Conservation (phyloP, 331 rosid species). For the Malus hybrid region DNA sequence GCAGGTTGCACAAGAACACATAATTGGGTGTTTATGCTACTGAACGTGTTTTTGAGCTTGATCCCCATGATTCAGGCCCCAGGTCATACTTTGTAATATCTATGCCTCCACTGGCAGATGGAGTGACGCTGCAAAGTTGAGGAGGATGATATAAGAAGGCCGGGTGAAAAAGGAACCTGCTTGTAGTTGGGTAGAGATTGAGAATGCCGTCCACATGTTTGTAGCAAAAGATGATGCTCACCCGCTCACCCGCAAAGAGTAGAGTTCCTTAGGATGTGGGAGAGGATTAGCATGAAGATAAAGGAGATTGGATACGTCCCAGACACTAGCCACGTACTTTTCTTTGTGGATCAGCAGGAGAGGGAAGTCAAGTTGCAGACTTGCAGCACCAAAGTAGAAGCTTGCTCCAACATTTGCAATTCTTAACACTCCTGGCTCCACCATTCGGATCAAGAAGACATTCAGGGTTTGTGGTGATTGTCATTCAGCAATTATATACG, state of each 20-base stretch:
- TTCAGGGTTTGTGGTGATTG: constrained; percentile 46
- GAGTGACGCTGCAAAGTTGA: constrained; percentile 33
- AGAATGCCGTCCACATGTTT: constrained; percentile 39
- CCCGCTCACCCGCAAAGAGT: constrained; percentile 20
- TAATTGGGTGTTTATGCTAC: constrained; percentile 42
- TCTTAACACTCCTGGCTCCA: constrained; percentile 30
- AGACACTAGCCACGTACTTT: constrained; percentile 40
- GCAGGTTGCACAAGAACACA: constrained; percentile 39
- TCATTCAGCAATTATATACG: constrained; percentile 37
- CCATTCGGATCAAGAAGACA: constrained; percentile 37
- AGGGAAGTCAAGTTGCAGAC: constrained; percentile 25
- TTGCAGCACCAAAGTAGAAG: constrained; percentile 43
- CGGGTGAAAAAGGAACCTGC: constrained; percentile 50
- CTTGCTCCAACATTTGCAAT: constrained; percentile 38
- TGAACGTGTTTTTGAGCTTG: constrained; percentile 34
- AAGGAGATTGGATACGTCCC: constrained; percentile 40
- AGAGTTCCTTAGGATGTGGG: constrained; percentile 32
- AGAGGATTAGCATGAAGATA: constrained; percentile 23
- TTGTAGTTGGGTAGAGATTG: constrained; percentile 54
- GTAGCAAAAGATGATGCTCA: constrained; percentile 28
- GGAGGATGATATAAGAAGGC: constrained; percentile 40
- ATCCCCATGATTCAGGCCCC: constrained; percentile 49
- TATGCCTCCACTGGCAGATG: constrained; percentile 42
- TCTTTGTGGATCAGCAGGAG: constrained; percentile 33
- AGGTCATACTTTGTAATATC: constrained; percentile 30